These are phyloP conservation scores for Nemania serpens DNA, from an alignment of 2,329 filamentous ascomycete genomes.

Conservation along the genomic window DNA sequence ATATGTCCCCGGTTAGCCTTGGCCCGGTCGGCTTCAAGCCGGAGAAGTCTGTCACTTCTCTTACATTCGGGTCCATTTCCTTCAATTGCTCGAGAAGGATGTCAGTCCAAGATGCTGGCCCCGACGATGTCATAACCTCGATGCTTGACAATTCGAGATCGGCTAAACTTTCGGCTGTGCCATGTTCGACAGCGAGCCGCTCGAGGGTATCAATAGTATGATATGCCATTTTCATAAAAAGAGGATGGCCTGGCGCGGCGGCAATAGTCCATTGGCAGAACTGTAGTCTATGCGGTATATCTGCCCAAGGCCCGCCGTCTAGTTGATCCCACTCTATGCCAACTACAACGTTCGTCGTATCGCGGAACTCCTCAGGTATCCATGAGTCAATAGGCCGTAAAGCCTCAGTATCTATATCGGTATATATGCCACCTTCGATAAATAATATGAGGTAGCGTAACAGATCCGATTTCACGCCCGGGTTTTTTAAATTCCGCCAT, in stretches of 20 bases:
- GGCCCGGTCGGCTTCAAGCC: conserved; percentile 22
- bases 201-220: conserved; percentile 33
- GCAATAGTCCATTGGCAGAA: conserved; percentile 46
- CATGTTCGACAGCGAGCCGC: conserved; percentile 20
- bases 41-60: conserved; percentile 18
- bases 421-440: conserved; percentile 62
- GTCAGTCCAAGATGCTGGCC: conserved; percentile 42
- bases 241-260: conserved; percentile 40
- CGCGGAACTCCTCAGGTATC: conserved; percentile 63
- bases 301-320: conserved; percentile 35
- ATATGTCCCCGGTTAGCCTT: conserved; percentile 26
- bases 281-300: conserved; percentile 40
- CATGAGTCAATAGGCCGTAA: conserved; percentile 52
- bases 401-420: conserved; percentile 51
- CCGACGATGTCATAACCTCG: conserved; percentile 42
- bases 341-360: conserved; percentile 35
- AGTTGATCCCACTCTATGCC: conserved; percentile 42
- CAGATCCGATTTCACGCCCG: conserved; percentile 53
- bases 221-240: conserved; percentile 37
- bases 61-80: conserved; percentile 29
- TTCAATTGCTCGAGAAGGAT: conserved; percentile 39
- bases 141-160: conserved; percentile 32
- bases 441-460: conserved; percentile 71
- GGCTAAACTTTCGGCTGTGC: background rate
- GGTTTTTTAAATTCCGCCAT: conserved; percentile 35